phyloP scores from a whole-genome alignment of 2,329 filamentous ascomycete species.

The Emergomyces pasteurianus region DNA sequence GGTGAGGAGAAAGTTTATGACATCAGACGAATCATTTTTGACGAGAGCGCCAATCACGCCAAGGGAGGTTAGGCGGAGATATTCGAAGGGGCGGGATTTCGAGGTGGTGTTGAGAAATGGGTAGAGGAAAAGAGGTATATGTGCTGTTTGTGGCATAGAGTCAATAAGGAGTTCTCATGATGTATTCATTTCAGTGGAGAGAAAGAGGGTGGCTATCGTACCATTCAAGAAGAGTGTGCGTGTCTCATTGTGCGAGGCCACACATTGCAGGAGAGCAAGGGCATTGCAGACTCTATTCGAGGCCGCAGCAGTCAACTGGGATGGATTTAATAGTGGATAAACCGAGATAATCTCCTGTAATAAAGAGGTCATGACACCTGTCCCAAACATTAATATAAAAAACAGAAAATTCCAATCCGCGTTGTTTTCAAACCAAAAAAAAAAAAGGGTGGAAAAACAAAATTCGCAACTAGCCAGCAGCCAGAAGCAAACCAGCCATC shows the following conservation, averaged over 20 bases:
- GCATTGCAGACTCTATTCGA: conserved; percentile 97
- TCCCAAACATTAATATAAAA: conserved; percentile 9
- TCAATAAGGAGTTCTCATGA: background rate
- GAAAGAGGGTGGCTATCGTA: conserved; percentile 31
- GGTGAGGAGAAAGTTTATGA: conserved; percentile 96
- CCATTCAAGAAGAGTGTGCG: conserved; percentile 86
- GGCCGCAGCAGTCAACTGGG: conserved; percentile 91
- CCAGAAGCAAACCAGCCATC: background rate
- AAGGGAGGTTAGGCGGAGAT: conserved; percentile 85
- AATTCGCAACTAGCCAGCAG: background rate
- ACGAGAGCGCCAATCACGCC: conserved; percentile 95
- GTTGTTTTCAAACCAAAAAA: background rate
- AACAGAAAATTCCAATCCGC: background rate
- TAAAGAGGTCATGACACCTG: conserved; percentile 95
- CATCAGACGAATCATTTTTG: conserved; percentile 96
- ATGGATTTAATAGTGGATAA: conserved; percentile 91
- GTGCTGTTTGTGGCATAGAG: conserved; percentile 46
- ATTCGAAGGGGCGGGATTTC: conserved; percentile 95
- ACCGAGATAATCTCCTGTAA: conserved; percentile 98
- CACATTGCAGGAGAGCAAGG: conserved; percentile 86
- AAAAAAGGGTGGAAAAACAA: background rate
- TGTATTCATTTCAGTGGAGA: background rate
- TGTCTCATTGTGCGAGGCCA: conserved; percentile 94
- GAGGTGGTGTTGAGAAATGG: conserved; percentile 98
- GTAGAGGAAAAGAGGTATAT: conserved; percentile 95